Base-by-base conservation (phyloP, 2,329 filamentous ascomycete species). In the Aureobasidium uvarum region DNA sequence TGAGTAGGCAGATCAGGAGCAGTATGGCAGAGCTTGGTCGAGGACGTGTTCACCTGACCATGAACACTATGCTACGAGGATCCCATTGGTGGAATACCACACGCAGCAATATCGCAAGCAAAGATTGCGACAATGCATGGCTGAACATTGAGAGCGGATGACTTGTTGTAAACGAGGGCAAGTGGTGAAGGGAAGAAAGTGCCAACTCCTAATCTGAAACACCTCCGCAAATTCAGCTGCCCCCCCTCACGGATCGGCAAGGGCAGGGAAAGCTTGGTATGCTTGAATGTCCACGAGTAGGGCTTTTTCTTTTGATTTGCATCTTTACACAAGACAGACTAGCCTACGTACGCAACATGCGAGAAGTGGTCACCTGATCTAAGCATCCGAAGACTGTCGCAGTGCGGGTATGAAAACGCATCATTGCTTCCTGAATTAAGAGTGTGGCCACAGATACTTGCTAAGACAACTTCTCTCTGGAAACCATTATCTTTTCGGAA, bases 231-330 rank as follows among this genome's bases (percentile, higher is more conserved):
- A 20, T 46, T 46, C 28, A 25, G 23, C 51, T 55, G 51, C 33
- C 33, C 11, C 39, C 38, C n/a, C 54, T 25, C 38, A 5, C 20
- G 43, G 31, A n/a, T 20, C 13, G 56, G 36, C 33, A 23, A 43
- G 56, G 43, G 43, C 18, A 18, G 28, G 28, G 5, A 62, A 62
- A 62, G 58, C 58, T 62, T 62, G 31, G 45, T 48, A 28, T 31
- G 54, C 54, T 58, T 58, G 39, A 20, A 20, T 2, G 8, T 45
- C 38, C 52, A 56, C 52, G 28, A 31, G 43, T 46, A 46, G 43
- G 20, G 20, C 20, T 46, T 46, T 10, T 46, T 13, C 11, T 13
- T 36, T 11, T 11, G 33, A 36, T 36, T 36, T 36, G 33, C 33
- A 11, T 2, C 33, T 36, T 2, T 36, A 36, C 33, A 5, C 10